Conservation (phyloP, 116 monocot genomes). For the Zostera marina region DNA sequence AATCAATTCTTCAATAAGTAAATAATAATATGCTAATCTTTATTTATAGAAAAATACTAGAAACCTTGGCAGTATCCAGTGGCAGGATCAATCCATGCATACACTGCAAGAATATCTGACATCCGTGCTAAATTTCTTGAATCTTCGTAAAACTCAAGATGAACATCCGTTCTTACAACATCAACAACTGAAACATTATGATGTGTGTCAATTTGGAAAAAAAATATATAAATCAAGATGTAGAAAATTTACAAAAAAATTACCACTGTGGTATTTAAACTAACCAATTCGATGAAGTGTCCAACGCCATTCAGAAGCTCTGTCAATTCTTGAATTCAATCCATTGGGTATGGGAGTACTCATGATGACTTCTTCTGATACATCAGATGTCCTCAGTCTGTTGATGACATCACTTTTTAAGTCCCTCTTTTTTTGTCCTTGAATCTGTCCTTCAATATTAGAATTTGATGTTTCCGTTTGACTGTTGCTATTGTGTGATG, state of each 20-base stretch:
- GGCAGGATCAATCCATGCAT: constrained; percentile 98
- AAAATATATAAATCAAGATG: background rate
- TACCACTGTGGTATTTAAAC: background rate
- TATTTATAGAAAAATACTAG: background rate
- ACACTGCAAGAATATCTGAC: constrained; percentile 99
- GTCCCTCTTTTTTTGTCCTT: constrained; percentile 1
- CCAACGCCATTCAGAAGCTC: constrained; percentile 96
- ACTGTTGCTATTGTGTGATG: constrained; percentile 17
- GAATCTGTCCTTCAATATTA: constrained; percentile 5
- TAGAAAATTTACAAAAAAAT: background rate
- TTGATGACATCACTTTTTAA: constrained; percentile 19
- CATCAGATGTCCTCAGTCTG: constrained; percentile 34
- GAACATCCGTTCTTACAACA: constrained; percentile 95
- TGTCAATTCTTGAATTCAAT: constrained; percentile 24
- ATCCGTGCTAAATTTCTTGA: constrained; percentile 95
- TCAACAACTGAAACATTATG: constrained; percentile 59
- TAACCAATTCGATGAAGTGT: constrained; percentile 92
- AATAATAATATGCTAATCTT: no score
- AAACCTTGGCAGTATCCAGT: constrained; percentile 98
- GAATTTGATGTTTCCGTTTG: constrained; percentile 17
- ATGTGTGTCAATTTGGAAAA: background rate
- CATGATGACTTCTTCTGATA: constrained; percentile 14
- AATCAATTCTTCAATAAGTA: no score
- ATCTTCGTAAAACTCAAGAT: constrained; percentile 94
- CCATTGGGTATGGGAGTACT: constrained; percentile 2